A percentile compares a stretch with the other conserved stretches of the same genome.
Evolutionary conservation across 78 protist genomes (phyloP).

Genomic region (Diacronema lutheri): DNA sequence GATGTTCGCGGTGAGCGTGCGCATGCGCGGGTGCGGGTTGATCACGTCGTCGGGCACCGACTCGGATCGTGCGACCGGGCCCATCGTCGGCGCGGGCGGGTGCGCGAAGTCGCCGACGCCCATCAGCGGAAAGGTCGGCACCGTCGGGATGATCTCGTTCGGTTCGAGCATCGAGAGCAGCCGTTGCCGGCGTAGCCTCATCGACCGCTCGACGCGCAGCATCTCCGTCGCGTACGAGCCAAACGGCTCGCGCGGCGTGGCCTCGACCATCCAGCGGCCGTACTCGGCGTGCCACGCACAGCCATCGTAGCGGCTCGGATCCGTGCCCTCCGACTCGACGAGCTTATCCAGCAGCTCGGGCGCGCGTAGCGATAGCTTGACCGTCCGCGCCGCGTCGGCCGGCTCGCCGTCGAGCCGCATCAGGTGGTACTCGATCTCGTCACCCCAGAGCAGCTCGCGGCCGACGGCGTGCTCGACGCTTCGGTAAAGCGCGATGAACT

Average conservation of each 20-base stretch:
- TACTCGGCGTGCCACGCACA: constrained; percentile 19
- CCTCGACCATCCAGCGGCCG: constrained; percentile 45
- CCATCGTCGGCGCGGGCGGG: constrained; percentile 31
- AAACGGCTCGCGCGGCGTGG: constrained; percentile 88
- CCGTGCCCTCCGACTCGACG: not conserved
- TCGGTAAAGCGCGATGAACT: not conserved
- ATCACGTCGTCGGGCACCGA: constrained; percentile 83
- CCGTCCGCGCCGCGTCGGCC: not conserved
- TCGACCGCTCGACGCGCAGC: constrained; percentile 45
- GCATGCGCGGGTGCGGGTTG: constrained; percentile 85
- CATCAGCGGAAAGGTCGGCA: constrained; percentile 21
- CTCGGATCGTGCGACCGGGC: constrained; percentile 62
- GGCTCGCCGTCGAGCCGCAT: not conserved
- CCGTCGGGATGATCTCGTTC: constrained; percentile 18
- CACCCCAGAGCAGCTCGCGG: constrained; percentile 2
- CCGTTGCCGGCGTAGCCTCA: constrained; percentile 39
- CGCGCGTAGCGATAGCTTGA: not conserved
- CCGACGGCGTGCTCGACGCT: not conserved
- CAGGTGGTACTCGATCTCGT: not conserved
- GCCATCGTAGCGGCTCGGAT: not conserved
- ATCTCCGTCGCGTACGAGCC: constrained; percentile 2
- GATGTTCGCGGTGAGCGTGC: constrained; percentile 85
- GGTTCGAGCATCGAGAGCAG: not conserved
- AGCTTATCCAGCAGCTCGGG: not conserved
- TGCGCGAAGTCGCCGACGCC: constrained; percentile 30